Evolutionary conservation across 495 filamentous ascomycete species (phyloP), one percentile per base, ranked within the genome.

Genomic region (Neurospora sp.): DNA sequence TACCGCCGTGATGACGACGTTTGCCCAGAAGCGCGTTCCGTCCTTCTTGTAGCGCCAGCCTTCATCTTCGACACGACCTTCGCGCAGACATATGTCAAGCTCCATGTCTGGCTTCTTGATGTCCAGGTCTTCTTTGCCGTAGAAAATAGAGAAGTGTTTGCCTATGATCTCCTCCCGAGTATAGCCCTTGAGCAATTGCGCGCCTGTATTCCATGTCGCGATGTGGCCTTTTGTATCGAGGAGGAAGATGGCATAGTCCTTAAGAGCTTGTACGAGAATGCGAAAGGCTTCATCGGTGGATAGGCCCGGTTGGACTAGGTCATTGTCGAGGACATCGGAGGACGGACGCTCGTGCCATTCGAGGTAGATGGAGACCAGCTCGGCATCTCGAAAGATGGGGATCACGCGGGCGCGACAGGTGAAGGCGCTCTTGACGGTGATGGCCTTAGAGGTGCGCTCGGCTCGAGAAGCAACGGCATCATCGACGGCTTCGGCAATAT

Each of bases 201-300:
- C 89, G 1, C 89, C 89, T 0, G 83, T 78, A 69, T 91, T 91
- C 89, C 89, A 91, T 0, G 88, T 90, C 3, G 83, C 84, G 35
- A 91, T 86, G 72, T 85, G 75, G 37, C 89, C 89, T 9, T 81
- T 79, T 0, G 87, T 85, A 71, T 91, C 88, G 41, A 91, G 82
- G 78, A 91, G 88, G 75, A 91, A 91, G 72, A 91, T 91, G 66
- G 88, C 89, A 74, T 90, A 91, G 73, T 90, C 89, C 75, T 88
- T 89, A 72, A 91, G 87, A 0, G 86, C 87, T 72, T 91, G 84
- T n/a, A 91, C 82, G 9, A 91, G 80, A 48, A 89, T 84, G n/a
- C 85, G 86, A 75, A 89, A 89, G 1, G 87, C 88, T 76, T 90
- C 88, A 72, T 89, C 79, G 41, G 74, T 79, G 7, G 82, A 78